These are phyloP conservation scores for Rosa chinensis DNA, from an alignment of 306 rosid genomes.

Conservation along the genomic window DNA sequence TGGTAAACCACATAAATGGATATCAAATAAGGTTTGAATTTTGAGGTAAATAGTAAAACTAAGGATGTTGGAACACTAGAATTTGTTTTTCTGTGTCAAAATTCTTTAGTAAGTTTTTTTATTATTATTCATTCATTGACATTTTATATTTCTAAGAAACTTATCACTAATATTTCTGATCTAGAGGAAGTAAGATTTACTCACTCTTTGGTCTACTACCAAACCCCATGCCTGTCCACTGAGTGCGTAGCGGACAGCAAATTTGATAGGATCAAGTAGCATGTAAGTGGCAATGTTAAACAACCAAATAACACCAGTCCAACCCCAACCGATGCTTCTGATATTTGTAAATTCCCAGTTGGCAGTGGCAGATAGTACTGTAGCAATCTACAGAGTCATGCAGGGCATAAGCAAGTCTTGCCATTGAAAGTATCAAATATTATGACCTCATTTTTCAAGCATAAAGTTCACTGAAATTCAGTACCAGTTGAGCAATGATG, in stretches of 20 bases:
- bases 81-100: background rate
- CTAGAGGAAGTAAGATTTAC: constrained; percentile 14
- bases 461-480: background rate
- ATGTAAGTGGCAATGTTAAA: constrained; percentile 50
- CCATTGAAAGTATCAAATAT: background rate
- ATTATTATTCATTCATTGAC: background rate
- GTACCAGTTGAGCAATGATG: constrained; percentile 66
- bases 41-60: background rate
- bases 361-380: constrained; percentile 55
- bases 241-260: constrained; percentile 60
- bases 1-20: constrained; percentile 22
- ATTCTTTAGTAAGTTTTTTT: background rate
- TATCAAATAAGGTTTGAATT: background rate
- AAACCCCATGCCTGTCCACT: constrained; percentile 74
- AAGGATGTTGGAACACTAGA: background rate
- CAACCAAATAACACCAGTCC: constrained; percentile 72
- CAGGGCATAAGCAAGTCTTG: background rate
- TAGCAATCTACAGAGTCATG: constrained; percentile 47
- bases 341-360: constrained; percentile 46
- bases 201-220: constrained; percentile 63
- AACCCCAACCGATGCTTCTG: constrained; percentile 56
- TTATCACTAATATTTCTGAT: background rate
- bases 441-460: background rate
- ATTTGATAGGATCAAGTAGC: constrained; percentile 71
- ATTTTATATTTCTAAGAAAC: background rate